Conservation (phyloP, 2,329 filamentous ascomycete species). For the Xylaria sp. region DNA sequence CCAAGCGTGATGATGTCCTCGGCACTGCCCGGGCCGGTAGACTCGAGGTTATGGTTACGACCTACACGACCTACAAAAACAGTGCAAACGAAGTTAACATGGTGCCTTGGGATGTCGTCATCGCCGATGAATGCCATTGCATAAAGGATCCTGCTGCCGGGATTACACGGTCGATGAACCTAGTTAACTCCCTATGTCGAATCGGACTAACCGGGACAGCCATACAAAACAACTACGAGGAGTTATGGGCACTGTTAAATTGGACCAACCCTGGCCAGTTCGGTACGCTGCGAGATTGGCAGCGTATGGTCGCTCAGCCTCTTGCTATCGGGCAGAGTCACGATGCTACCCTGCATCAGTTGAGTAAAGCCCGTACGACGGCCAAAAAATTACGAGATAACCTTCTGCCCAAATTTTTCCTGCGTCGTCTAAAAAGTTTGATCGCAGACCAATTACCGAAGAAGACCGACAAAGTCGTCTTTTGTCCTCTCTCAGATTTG, state of each 20-base stretch:
- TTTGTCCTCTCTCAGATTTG: conserved; percentile 86
- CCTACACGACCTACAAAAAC: conserved; percentile 89
- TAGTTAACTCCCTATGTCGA: conserved; percentile 89
- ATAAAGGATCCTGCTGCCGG: conserved; percentile 84
- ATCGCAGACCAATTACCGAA: conserved; percentile 93
- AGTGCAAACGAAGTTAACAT: conserved; percentile 79
- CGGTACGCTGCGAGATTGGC: conserved; percentile 77
- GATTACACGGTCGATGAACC: conserved; percentile 86
- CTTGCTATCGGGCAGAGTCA: conserved; percentile 91
- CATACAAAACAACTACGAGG: conserved; percentile 97
- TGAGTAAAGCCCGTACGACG: conserved; percentile 82
- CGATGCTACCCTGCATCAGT: conserved; percentile 83
- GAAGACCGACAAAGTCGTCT: conserved; percentile 94
- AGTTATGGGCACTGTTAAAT: conserved; percentile 94
- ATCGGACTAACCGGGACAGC: conserved; percentile 95
- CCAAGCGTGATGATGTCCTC: conserved; percentile 73
- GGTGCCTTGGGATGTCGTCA: conserved; percentile 90
- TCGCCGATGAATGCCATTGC: conserved; percentile 92
- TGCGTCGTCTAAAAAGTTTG: conserved; percentile 90
- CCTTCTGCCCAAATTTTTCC: conserved; percentile 87
- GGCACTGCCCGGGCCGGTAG: conserved; percentile 78
- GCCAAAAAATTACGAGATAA: conserved; percentile 88
- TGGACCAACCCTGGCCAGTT: conserved; percentile 90
- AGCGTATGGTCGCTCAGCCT: conserved; percentile 78
- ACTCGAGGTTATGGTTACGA: conserved; percentile 92